Conservation (phyloP, 2,329 filamentous ascomycete species). For the Cercospora zeae-maydis region DNA sequence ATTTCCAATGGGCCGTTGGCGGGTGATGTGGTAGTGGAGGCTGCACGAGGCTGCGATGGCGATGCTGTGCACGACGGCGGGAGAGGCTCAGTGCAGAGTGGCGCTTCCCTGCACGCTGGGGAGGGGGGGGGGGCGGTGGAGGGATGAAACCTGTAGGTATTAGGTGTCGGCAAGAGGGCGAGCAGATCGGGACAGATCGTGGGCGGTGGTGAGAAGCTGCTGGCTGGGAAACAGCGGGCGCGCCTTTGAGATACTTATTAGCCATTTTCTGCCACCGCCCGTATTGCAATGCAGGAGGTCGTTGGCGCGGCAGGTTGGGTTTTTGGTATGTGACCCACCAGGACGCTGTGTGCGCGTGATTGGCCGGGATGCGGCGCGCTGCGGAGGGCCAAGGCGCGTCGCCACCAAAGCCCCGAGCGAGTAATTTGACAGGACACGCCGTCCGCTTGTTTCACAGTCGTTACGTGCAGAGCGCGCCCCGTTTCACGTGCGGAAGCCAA, state of each 20-base stretch:
- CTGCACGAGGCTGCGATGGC: constrained; percentile 23
- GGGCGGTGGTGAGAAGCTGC: constrained; percentile 11
- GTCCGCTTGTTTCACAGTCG: constrained; percentile 16
- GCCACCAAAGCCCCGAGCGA: constrained; percentile 5
- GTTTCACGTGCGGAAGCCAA: constrained; percentile 7
- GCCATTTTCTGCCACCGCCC: constrained; percentile 12
- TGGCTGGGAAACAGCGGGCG: neutral
- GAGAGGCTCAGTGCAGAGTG: constrained; percentile 21
- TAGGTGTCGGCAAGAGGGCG: constrained; percentile 12
- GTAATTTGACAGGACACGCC: constrained; percentile 2
- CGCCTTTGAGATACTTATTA: constrained; percentile 16
- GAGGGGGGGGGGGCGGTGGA: too few species aligned
- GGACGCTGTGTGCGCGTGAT: constrained; percentile 7
- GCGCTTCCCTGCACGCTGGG: constrained; percentile 20
- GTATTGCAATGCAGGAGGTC: constrained; percentile 19
- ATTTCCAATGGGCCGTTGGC: constrained; percentile 17
- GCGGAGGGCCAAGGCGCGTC: constrained; percentile 17
- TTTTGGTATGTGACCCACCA: constrained; percentile 19
- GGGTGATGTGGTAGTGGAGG: constrained; percentile 28
- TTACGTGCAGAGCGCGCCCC: constrained; percentile 14
- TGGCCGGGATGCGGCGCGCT: constrained; percentile 14
- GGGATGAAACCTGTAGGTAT: constrained; percentile 13
- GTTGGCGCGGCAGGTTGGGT: constrained; percentile 14
- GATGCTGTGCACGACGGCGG: constrained; percentile 19
- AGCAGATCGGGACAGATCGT: constrained; percentile 11